Evolutionary conservation across 164 flowering plant genomes (phyloP).

Genomic region (Cinnamomum micranthum): DNA sequence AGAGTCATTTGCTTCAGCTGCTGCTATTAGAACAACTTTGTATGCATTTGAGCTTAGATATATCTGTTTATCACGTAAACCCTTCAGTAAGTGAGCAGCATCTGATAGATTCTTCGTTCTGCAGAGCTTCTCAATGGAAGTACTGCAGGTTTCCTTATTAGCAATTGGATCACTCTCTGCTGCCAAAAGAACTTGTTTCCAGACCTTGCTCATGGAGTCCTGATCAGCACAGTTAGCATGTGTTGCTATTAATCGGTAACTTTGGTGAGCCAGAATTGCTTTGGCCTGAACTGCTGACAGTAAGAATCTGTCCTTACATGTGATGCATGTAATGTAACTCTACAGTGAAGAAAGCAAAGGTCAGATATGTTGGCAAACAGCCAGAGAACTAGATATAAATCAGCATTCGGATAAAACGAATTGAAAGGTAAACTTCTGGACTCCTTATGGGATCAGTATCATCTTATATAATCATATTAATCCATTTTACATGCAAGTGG

Average conservation of each 20-base stretch:
- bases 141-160: slow-evolving; percentile 21
- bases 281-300: slow-evolving; percentile 20
- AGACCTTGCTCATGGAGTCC: slow-evolving; percentile 28
- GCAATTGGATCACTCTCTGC: slow-evolving; percentile 31
- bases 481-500: no score
- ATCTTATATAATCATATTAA: no score
- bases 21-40: slow-evolving; percentile 39
- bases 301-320: slow-evolving; percentile 18
- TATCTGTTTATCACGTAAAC: slow-evolving; percentile 34
- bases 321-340: slow-evolving; percentile 22
- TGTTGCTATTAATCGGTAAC: slow-evolving; percentile 26
- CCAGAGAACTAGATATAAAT: background rate
- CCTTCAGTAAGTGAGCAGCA: slow-evolving; percentile 37
- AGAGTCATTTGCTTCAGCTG: slow-evolving; percentile 40
- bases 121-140: slow-evolving; percentile 45
- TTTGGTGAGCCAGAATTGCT: slow-evolving; percentile 1
- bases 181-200: slow-evolving; percentile 32
- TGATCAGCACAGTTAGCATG: slow-evolving; percentile 29
- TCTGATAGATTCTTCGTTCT: slow-evolving; percentile 33
- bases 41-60: slow-evolving; percentile 36
- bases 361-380: background rate
- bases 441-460: no score
- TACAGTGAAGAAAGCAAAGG: slow-evolving; percentile 17
- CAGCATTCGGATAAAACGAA: background rate
- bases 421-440: no score